A percentile compares a stretch with the other conserved stretches of the same genome.
Evolutionary conservation across 1,284 basidiomycete species (phyloP).

Genomic region (Coniferiporia sulphurascens): DNA sequence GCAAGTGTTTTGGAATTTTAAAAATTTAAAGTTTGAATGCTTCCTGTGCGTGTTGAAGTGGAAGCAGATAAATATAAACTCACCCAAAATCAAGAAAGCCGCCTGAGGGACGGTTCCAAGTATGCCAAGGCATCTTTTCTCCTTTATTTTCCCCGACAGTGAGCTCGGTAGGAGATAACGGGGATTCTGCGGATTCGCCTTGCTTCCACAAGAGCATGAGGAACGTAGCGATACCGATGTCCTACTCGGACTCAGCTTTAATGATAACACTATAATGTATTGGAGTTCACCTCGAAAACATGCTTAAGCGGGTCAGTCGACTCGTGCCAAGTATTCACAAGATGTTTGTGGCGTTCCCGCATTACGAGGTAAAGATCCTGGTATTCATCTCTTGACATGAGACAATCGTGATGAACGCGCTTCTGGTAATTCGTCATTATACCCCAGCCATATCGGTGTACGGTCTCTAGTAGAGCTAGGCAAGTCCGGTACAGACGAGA

Average conservation of each 20-base stretch:
- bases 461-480: slow-evolving; percentile 72
- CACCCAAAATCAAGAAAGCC: slow-evolving; percentile 91
- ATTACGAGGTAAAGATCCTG: slow-evolving; percentile 89
- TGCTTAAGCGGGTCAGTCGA: slow-evolving; percentile 81
- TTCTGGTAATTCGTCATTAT: slow-evolving; percentile 78
- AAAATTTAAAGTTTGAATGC: too few species aligned
- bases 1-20: neutral
- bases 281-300: slow-evolving; percentile 61
- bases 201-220: slow-evolving; percentile 85
- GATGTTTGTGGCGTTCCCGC: slow-evolving; percentile 75
- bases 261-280: slow-evolving; percentile 5
- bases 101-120: slow-evolving; percentile 72
- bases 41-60: neutral
- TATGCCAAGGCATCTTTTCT: slow-evolving; percentile 46
- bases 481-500: slow-evolving; percentile 78
- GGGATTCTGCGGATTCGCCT: slow-evolving; percentile 43
- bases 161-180: neutral
- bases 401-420: slow-evolving; percentile 77
- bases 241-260: slow-evolving; percentile 38
- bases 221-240: slow-evolving; percentile 90
- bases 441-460: slow-evolving; percentile 87
- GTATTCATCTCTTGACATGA: slow-evolving; percentile 75
- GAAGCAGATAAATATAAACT: slow-evolving; percentile 23
- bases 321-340: slow-evolving; percentile 75
- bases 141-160: slow-evolving; percentile 6